These are phyloP conservation scores for Microdochium bolleyi DNA, from an alignment of 2,329 filamentous ascomycete species.

Conservation along the genomic window DNA sequence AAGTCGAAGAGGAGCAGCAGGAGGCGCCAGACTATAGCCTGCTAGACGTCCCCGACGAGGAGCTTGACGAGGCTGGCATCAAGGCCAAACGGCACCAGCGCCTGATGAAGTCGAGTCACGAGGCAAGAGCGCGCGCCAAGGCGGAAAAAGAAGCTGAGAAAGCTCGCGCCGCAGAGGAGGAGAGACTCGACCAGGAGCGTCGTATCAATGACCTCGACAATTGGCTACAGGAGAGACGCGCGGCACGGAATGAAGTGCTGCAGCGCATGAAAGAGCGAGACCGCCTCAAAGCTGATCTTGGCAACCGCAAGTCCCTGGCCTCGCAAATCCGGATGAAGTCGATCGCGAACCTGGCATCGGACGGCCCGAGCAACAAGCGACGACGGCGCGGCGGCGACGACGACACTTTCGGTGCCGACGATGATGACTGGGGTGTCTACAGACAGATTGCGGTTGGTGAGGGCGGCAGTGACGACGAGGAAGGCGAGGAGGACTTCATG, in stretches of 20 bases:
- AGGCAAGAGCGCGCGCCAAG: conserved; percentile 88
- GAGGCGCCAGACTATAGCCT: conserved; percentile 82
- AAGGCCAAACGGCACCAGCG: conserved; percentile 92
- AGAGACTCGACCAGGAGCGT: conserved; percentile 74
- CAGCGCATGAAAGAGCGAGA: conserved; percentile 90
- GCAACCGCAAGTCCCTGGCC: conserved; percentile 92
- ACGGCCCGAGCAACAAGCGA: conserved; percentile 76
- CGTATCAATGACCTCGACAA: conserved; percentile 76
- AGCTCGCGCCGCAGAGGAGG: conserved; percentile 73
- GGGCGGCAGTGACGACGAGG: conserved; percentile 73
- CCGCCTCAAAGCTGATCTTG: conserved; percentile 84
- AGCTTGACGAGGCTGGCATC: conserved; percentile 82
- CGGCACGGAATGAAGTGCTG: conserved; percentile 61
- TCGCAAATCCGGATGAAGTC: conserved; percentile 98
- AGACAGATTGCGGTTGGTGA: conserved; percentile 82
- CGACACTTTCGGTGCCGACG: conserved; percentile 93
- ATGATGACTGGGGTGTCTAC: conserved; percentile 97
- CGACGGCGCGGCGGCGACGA: conserved; percentile 75
- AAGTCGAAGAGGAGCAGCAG: conserved; percentile 65
- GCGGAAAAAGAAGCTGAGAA: conserved; percentile 92
- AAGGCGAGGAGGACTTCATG: conserved; percentile 83
- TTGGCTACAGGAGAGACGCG: conserved; percentile 79
- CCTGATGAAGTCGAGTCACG: conserved; percentile 88
- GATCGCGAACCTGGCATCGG: conserved; percentile 89
- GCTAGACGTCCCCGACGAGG: conserved; percentile 81